These are phyloP conservation scores for Penicillium sp. DNA, from an alignment of 2,329 filamentous ascomycete genomes.

Conservation along the genomic window DNA sequence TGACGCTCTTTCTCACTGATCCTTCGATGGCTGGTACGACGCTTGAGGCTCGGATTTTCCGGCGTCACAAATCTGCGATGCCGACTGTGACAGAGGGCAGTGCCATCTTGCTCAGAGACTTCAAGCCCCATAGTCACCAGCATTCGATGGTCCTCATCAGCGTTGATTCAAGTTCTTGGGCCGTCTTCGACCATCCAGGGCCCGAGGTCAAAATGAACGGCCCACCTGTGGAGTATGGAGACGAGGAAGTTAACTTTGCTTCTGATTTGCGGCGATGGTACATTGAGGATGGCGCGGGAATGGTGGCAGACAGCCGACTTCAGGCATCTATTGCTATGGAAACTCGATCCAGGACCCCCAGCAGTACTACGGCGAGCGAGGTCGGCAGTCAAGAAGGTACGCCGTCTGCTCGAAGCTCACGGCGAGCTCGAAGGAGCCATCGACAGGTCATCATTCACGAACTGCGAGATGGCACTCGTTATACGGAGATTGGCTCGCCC, in stretches of 20 bases:
- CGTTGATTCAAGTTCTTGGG: slow-evolving; percentile 42
- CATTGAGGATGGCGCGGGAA: slow-evolving; percentile 26
- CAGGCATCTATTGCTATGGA: slow-evolving; percentile 30
- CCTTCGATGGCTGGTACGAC: slow-evolving; percentile 37
- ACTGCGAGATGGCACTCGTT: slow-evolving; percentile 37
- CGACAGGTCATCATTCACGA: slow-evolving; percentile 39
- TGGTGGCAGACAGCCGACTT: slow-evolving; percentile 33
- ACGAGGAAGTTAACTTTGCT: slow-evolving; percentile 33
- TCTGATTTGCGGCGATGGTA: slow-evolving; percentile 39
- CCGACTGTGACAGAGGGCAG: slow-evolving; percentile 37
- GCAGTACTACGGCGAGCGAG: slow-evolving; percentile 27
- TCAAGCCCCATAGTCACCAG: slow-evolving; percentile 40
- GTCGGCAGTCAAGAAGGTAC: slow-evolving; percentile 25
- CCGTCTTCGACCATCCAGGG: slow-evolving; percentile 34
- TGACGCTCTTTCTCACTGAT: slow-evolving; percentile 41
- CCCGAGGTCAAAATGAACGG: slow-evolving; percentile 29
- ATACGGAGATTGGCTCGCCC: slow-evolving; percentile 37
- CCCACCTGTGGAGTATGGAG: slow-evolving; percentile 36
- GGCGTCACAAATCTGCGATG: slow-evolving; percentile 34
- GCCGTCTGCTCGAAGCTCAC: slow-evolving; percentile 21
- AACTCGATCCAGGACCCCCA: slow-evolving; percentile 19
- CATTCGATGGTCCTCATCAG: slow-evolving; percentile 39
- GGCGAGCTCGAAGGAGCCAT: slow-evolving; percentile 25
- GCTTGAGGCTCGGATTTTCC: slow-evolving; percentile 39
- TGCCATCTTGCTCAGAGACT: slow-evolving; percentile 41